A percentile compares a stretch with the other conserved stretches of the same genome.
Conservation (phyloP, 176 grass and related monocot genomes). For the Oryza meridionalis region DNA sequence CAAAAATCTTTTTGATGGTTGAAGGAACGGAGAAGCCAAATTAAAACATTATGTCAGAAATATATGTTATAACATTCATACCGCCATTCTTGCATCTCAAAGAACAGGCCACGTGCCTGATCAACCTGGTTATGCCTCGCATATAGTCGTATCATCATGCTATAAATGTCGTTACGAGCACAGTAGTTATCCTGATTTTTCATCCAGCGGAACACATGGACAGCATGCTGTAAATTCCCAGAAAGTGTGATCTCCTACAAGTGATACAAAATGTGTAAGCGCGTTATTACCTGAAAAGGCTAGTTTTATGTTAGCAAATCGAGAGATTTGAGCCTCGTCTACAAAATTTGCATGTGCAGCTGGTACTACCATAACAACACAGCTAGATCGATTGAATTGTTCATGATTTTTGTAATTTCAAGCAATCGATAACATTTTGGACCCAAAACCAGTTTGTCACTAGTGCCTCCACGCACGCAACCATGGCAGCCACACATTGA, state of each 20-base stretch:
- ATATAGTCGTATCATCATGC: constrained; percentile 83
- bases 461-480: neutral
- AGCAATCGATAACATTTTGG: neutral
- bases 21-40: constrained; percentile 2
- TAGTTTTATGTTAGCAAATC: neutral
- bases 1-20: constrained; percentile 12
- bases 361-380: neutral
- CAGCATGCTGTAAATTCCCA: constrained; percentile 72
- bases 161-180: constrained; percentile 77
- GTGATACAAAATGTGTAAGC: constrained; percentile 37
- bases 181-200: constrained; percentile 90
- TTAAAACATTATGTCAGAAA: constrained; percentile 15
- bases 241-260: constrained; percentile 71
- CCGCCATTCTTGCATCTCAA: constrained; percentile 97
- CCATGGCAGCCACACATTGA: neutral
- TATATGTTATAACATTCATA: constrained; percentile 36
- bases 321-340: neutral
- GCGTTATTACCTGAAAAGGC: neutral
- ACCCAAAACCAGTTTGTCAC: too few species aligned
- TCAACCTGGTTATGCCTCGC: constrained; percentile 79
- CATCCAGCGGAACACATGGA: constrained; percentile 92
- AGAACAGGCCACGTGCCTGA: constrained; percentile 91
- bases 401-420: neutral
- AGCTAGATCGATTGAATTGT: constrained; percentile 6
- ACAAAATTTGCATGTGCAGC: constrained; percentile 10